Percentiles rank a stretch among this genome's conserved stretches.
These are phyloP conservation scores for Apiospora marii DNA, from an alignment of 2,329 filamentous ascomycete species.

Conservation along the genomic window DNA sequence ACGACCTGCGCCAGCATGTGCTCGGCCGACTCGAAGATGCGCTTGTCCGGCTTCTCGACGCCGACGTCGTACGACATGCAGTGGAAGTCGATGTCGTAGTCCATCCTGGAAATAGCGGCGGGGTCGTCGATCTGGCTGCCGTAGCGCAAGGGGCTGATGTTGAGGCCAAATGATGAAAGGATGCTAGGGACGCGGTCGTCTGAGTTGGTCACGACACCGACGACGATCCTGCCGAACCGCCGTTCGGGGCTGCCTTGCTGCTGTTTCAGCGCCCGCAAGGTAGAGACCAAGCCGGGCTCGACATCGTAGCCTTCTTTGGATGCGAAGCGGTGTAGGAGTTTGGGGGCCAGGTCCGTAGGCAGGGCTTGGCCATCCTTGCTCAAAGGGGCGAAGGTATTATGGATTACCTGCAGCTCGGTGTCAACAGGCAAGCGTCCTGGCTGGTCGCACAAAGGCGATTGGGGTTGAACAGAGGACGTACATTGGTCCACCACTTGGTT, in stretches of 20 bases:
- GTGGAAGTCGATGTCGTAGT: slow-evolving; percentile 59
- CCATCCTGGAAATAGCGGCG: neutral
- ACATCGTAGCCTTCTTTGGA: slow-evolving; percentile 60
- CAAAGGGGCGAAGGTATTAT: slow-evolving; percentile 58
- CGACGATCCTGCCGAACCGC: slow-evolving; percentile 49
- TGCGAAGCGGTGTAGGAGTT: slow-evolving; percentile 61
- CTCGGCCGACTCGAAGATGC: slow-evolving; percentile 64
- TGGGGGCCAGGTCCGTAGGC: slow-evolving; percentile 54
- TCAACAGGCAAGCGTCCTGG: neutral
- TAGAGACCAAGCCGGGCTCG: slow-evolving; percentile 52
- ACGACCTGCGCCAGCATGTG: slow-evolving; percentile 48
- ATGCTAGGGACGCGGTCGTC: slow-evolving; percentile 66
- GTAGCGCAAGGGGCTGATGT: slow-evolving; percentile 49
- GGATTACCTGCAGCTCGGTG: slow-evolving; percentile 55
- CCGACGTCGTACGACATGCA: slow-evolving; percentile 71
- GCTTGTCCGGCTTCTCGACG: slow-evolving; percentile 62
- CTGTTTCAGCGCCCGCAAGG: slow-evolving; percentile 51
- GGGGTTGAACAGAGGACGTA: slow-evolving; percentile 38
- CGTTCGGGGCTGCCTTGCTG: slow-evolving; percentile 20
- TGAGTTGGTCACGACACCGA: slow-evolving; percentile 70
- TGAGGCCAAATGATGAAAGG: slow-evolving; percentile 60
- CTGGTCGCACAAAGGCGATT: neutral
- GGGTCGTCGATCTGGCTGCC: neutral
- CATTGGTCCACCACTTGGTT: slow-evolving; percentile 66
- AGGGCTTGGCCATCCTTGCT: slow-evolving; percentile 42